Conservation (phyloP, 768 basidiomycete genomes). For the Suillus variegatus region DNA sequence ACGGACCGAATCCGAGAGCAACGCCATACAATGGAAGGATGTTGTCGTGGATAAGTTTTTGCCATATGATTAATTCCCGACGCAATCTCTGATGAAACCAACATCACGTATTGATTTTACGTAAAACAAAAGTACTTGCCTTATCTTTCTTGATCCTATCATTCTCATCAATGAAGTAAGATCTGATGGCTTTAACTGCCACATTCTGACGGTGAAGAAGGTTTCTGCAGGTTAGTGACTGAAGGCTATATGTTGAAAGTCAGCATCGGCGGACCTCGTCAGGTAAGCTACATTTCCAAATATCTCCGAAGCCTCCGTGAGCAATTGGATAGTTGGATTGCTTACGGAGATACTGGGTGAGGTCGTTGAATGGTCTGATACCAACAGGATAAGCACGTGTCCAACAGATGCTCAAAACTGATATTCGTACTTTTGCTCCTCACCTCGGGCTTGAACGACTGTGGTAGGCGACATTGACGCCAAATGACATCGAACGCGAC, state of each 20-base stretch:
- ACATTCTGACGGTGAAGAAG: background rate
- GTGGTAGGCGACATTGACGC: no score
- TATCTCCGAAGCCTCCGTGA: conserved; percentile 11
- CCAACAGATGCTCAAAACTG: background rate
- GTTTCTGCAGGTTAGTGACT: background rate
- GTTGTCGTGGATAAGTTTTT: conserved; percentile 19
- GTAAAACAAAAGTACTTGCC: background rate
- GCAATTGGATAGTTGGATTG: conserved; percentile 3
- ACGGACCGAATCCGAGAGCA: conserved; percentile 23
- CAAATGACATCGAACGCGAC: background rate
- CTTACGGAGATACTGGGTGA: conserved; percentile 2
- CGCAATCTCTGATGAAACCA: conserved; percentile 15
- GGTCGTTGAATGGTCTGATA: background rate
- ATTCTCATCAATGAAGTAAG: conserved; percentile 2
- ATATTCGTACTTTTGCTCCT: background rate
- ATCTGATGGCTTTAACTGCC: conserved; percentile 11
- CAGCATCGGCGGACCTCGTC: background rate
- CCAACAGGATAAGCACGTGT: background rate
- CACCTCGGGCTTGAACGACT: background rate
- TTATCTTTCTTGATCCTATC: conserved; percentile 7
- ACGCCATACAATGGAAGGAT: conserved; percentile 22
- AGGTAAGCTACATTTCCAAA: conserved; percentile 7
- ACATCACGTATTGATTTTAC: background rate
- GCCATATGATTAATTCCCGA: conserved; percentile 25
- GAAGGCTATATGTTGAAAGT: background rate